These are phyloP conservation scores for Fusarium illudens DNA, from an alignment of 2,329 filamentous ascomycete genomes.

Conservation along the genomic window DNA sequence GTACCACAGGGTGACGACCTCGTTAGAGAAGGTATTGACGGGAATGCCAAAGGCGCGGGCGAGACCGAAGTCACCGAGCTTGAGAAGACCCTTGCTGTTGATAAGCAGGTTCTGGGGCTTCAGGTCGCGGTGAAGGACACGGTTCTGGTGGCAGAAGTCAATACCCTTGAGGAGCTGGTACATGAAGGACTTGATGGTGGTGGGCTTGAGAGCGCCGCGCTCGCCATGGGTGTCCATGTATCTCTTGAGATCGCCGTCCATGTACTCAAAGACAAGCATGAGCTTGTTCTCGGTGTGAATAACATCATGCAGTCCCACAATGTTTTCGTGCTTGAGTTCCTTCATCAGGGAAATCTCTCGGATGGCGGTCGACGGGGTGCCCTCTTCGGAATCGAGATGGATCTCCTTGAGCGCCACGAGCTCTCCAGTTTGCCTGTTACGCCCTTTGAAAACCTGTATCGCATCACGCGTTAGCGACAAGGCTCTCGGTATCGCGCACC, in stretches of 20 bases:
- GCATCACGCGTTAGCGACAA: constrained; percentile 18
- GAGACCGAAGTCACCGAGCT: constrained; percentile 93
- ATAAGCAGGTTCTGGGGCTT: constrained; percentile 98
- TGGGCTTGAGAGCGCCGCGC: constrained; percentile 84
- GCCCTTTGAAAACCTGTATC: constrained; percentile 91
- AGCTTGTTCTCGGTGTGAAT: constrained; percentile 99
- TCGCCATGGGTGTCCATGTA: constrained; percentile 97
- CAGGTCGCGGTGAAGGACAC: constrained; percentile 92
- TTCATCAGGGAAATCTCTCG: constrained; percentile 99
- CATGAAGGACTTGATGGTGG: constrained; percentile 99
- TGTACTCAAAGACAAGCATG: constrained; percentile 99
- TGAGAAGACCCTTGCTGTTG: constrained; percentile 88
- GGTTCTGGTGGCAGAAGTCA: constrained; percentile 97
- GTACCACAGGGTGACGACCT: constrained; percentile 98
- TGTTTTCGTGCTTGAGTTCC: constrained; percentile 98
- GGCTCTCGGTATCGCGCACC: background rate
- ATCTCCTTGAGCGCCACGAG: constrained; percentile 98
- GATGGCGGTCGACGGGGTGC: constrained; percentile 95
- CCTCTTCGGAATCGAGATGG: constrained; percentile 97
- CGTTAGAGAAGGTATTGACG: constrained; percentile 97
- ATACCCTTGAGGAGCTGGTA: constrained; percentile 95
- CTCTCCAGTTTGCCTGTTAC: constrained; percentile 95
- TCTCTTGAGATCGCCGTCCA: constrained; percentile 98
- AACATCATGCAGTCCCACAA: constrained; percentile 96
- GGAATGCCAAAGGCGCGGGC: constrained; percentile 96